These are phyloP conservation scores for Trichoderma aggressivum DNA, from an alignment of 2,329 filamentous ascomycete genomes.

Conservation along the genomic window DNA sequence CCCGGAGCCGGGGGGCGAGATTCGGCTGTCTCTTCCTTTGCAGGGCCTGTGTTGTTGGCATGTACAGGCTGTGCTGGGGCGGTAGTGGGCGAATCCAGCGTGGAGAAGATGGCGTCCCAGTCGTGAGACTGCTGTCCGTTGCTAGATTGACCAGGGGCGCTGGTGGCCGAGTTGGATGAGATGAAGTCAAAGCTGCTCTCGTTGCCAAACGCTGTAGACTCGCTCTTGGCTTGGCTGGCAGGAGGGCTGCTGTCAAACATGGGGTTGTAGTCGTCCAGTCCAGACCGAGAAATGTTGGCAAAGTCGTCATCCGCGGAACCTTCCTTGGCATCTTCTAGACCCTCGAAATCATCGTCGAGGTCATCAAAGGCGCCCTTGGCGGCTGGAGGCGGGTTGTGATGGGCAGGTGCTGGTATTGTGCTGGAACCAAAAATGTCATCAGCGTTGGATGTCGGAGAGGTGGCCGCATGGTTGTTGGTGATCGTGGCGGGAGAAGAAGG, in stretches of 20 bases:
- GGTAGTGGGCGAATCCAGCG: conserved; percentile 58
- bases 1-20: conserved; percentile 41
- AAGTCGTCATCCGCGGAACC: conserved; percentile 77
- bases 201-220: conserved; percentile 49
- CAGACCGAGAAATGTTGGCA: conserved; percentile 67
- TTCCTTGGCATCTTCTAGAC: conserved; percentile 80
- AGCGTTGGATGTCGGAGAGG: conserved; percentile 32
- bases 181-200: conserved; percentile 61
- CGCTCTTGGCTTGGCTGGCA: conserved; percentile 52
- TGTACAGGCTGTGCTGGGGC: conserved; percentile 25
- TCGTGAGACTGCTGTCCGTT: conserved; percentile 58
- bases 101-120: conserved; percentile 93
- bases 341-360: conserved; percentile 76
- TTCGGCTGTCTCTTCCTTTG: conserved; percentile 22
- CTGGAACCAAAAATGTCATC: conserved; percentile 44
- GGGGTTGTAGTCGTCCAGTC: conserved; percentile 74
- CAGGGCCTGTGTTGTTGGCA: neutral
- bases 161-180: conserved; percentile 33
- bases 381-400: conserved; percentile 30
- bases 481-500: conserved; percentile 33
- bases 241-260: conserved; percentile 71
- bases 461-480: conserved; percentile 23
- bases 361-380: conserved; percentile 64
- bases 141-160: conserved; percentile 38
- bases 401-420: conserved; percentile 27